Evolutionary conservation across 176 grass and related monocot species (phyloP).

Genomic region (Cenchrus americanus): DNA sequence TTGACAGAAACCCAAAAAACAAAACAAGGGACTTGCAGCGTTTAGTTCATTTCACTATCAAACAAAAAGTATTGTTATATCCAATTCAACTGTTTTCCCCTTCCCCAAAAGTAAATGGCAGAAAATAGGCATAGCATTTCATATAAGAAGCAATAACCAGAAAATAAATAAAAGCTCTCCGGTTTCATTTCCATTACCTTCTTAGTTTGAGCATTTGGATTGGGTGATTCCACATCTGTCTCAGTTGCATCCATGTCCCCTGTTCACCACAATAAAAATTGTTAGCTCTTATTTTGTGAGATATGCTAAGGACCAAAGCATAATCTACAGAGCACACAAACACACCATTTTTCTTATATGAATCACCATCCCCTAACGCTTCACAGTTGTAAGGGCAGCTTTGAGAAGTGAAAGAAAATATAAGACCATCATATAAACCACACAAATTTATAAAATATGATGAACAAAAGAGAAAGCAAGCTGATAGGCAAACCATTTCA

Average conservation of each 20-base stretch:
- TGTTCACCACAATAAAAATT: not conserved
- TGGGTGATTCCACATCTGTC: not conserved
- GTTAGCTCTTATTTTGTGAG: not conserved
- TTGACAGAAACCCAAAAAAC: not conserved
- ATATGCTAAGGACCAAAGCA: not conserved
- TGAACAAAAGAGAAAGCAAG: not conserved
- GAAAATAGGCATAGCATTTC: not conserved
- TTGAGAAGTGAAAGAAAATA: not conserved
- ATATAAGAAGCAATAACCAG: not conserved
- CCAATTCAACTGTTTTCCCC: not conserved
- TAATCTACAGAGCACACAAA: not conserved
- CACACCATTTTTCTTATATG: conserved; percentile 14
- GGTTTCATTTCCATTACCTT: not conserved
- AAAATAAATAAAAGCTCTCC: not conserved
- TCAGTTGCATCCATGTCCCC: not conserved
- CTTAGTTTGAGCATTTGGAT: not conserved
- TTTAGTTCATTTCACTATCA: not conserved
- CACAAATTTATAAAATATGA: not conserved
- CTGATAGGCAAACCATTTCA: conserved; percentile 1
- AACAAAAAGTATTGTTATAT: not conserved
- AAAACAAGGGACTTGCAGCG: not conserved
- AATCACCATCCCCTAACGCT: not conserved
- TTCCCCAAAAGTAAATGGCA: not conserved
- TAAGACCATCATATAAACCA: not conserved
- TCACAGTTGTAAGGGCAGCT: not conserved